Evolutionary conservation across 768 basidiomycete species (phyloP).

Genomic region (Lactifluus pinguis): DNA sequence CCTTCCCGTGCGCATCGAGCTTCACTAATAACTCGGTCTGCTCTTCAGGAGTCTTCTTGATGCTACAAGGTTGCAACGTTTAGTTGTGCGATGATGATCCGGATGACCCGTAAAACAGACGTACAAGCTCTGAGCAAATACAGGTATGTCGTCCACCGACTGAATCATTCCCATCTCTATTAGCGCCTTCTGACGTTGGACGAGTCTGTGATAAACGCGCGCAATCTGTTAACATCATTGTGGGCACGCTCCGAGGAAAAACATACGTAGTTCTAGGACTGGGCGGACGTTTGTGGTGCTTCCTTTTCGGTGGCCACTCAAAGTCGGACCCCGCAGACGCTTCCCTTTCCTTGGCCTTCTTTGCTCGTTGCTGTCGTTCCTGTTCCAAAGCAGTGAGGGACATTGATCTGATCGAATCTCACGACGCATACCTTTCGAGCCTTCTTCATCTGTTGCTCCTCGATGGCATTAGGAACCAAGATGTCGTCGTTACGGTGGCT

Average conservation of each 20-base stretch:
- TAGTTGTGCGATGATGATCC: background rate
- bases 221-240: background rate
- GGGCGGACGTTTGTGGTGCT: constrained; percentile 41
- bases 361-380: constrained; percentile 21
- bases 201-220: constrained; percentile 32
- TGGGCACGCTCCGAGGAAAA: background rate
- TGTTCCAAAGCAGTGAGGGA: constrained; percentile 1
- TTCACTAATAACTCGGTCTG: constrained; percentile 22
- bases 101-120: constrained; percentile 20
- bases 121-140: constrained; percentile 61
- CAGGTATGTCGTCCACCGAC: constrained; percentile 39
- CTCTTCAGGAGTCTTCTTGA: constrained; percentile 20
- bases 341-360: constrained; percentile 19
- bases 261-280: constrained; percentile 46
- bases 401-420: background rate
- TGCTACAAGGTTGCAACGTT: constrained; percentile 4
- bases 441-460: constrained; percentile 50
- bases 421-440: constrained; percentile 37
- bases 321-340: constrained; percentile 27
- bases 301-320: constrained; percentile 59
- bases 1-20: constrained; percentile 18
- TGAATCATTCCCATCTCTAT: constrained; percentile 54
- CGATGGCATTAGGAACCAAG: constrained; percentile 56
- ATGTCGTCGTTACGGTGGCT: constrained; percentile 70
- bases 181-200: constrained; percentile 48